Evolutionary conservation across 1,284 basidiomycete genomes (phyloP), one percentile per base, ranked within the genome.

Genomic region (Grifola frondosa): DNA sequence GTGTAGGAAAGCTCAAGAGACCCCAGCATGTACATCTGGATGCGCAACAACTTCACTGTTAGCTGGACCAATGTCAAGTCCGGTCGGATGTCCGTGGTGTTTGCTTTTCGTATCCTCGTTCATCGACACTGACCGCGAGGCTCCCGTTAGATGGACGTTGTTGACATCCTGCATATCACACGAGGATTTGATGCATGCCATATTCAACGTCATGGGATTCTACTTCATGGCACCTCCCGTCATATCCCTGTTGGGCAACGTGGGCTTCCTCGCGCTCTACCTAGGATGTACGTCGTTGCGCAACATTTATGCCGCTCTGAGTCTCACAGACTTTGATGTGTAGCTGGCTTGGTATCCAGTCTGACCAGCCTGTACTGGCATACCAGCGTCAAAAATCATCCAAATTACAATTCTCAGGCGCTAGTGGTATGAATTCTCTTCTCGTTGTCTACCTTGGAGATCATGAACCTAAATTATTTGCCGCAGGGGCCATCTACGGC

Each of bases 141-240:
- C n/a, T n/a, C n/a, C n/a, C n/a, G n/a, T n/a, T n/a, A 92, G 90
- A 62, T 94, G 91, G 88, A 92, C 90, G 0, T 65, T 88, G 21
- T 49, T 94, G 16, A 91, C 90, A 0, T 67, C 75, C 20, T 75
- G 72, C 46, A 92, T 94, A 70, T 92, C 84, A 3, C 91, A 94
- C 58, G 65, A 72, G 49, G 69, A 73, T 19, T 46, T 74, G 9
- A 53, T 60, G 0, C 93, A 96, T 61, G 78, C 92, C 25, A 56
- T 88, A 21, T 69, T 94, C 61, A 96, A 96, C 61, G 81, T 80
- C 35, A 74, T 93, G 52, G 81, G 86, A 0, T 86, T 87, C 58
- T 90, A 77, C 60, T 92, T 90, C 66, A 79, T 93, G 70, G 87
- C 85, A 1, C 83, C 78, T 0, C 68, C 80, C 1, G 80, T 90